Percentiles rank a stretch among this genome's conserved stretches.
phyloP scores from a whole-genome alignment of 306 rosid genomes.

The Heteromeles arbutifolia region DNA sequence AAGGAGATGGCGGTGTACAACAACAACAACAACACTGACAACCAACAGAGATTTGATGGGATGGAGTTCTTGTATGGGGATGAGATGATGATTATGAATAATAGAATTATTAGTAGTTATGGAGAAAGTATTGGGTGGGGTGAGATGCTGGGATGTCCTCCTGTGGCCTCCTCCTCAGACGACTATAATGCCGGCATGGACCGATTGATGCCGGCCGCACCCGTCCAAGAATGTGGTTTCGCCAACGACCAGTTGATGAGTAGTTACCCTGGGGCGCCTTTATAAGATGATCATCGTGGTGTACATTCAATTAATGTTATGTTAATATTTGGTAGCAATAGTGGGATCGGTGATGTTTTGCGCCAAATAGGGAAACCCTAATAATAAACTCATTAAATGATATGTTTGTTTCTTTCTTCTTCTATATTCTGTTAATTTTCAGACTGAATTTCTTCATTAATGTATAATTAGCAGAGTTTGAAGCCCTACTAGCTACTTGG shows the following conservation, averaged over 20 bases:
- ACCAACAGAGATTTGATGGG: constrained; percentile 38
- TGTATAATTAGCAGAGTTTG: background rate
- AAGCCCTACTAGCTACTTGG: background rate
- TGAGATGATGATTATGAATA: constrained; percentile 17
- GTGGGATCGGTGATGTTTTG: background rate
- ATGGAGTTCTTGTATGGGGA: constrained; percentile 49
- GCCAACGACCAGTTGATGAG: constrained; percentile 20
- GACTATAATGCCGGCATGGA: constrained; percentile 23
- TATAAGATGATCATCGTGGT: background rate
- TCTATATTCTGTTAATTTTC: background rate
- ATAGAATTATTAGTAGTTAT: background rate
- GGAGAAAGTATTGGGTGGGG: constrained; percentile 34
- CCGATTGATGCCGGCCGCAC: constrained; percentile 4
- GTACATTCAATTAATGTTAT: background rate
- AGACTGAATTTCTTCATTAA: background rate
- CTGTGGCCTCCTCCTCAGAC: constrained; percentile 18
- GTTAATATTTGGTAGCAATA: background rate
- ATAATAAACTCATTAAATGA: background rate
- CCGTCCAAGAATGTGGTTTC: constrained; percentile 21
- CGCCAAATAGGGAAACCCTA: background rate
- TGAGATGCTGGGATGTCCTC: constrained; percentile 38
- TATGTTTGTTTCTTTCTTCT: background rate
- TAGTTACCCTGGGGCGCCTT: constrained; percentile 18
- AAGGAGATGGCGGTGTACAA: constrained; percentile 30
- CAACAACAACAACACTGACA: background rate